These are phyloP conservation scores for Xylaria polymorpha DNA, from an alignment of 2,329 filamentous ascomycete species.

Conservation along the genomic window DNA sequence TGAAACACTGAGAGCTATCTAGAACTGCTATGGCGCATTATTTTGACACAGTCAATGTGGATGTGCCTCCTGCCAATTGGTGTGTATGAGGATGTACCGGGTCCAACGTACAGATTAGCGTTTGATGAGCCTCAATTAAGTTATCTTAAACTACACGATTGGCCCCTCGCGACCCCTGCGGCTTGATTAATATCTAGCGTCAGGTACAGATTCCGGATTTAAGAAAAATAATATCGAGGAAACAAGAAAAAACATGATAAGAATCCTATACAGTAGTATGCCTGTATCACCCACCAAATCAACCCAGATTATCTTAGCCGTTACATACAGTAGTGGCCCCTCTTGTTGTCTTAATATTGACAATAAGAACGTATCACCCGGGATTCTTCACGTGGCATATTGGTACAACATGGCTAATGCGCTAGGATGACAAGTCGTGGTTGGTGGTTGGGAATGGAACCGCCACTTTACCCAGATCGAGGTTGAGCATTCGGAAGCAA, in stretches of 20 bases:
- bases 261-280: background rate
- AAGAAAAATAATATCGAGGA: background rate
- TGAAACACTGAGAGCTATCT: background rate
- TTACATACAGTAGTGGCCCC: too few species aligned
- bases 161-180: conserved; percentile 1
- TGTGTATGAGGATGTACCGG: conserved; percentile 26
- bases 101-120: conserved; percentile 18
- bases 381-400: conserved; percentile 20
- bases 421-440: background rate
- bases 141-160: background rate
- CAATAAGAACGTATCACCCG: conserved; percentile 13
- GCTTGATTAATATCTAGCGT: conserved; percentile 4
- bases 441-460: conserved; percentile 23
- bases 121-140: conserved; percentile 34
- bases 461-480: conserved; percentile 28
- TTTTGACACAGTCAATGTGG: background rate
- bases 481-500: conserved; percentile 13
- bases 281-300: background rate
- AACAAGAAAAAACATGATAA: background rate
- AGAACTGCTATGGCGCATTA: background rate
- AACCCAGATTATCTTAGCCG: background rate
- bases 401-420: conserved; percentile 4
- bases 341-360: background rate
- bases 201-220: conserved; percentile 11
- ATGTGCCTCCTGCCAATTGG: background rate